A percentile compares a stretch with the other conserved stretches of the same genome.
Conservation (phyloP, 768 basidiomycete species). For the Lentinula lateritia region DNA sequence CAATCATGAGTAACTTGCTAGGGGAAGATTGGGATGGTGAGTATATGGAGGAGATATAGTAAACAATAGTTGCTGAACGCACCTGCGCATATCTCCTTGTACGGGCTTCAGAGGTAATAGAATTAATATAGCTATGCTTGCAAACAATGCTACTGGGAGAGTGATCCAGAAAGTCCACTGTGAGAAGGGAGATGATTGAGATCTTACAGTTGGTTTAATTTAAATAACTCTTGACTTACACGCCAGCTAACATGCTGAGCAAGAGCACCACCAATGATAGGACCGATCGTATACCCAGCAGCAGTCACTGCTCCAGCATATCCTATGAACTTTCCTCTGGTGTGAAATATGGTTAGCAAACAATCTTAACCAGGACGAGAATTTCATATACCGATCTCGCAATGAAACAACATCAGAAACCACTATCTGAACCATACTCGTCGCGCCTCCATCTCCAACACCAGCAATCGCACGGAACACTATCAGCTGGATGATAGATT, state of each 20-base stretch:
- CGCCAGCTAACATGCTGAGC: constrained; percentile 60
- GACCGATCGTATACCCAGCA: constrained; percentile 61
- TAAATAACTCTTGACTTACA: constrained; percentile 24
- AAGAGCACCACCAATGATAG: constrained; percentile 61
- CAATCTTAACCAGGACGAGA: background rate
- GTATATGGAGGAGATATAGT: too few species aligned
- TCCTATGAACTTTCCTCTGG: constrained; percentile 72
- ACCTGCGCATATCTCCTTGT: constrained; percentile 51
- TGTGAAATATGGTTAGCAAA: background rate
- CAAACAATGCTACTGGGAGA: constrained; percentile 50
- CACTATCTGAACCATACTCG: constrained; percentile 66
- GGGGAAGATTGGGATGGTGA: background rate
- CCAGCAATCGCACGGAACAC: constrained; percentile 65
- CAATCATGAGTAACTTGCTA: constrained; percentile 65
- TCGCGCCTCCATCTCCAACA: constrained; percentile 65
- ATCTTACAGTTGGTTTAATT: too few species aligned
- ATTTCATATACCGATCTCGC: constrained; percentile 46
- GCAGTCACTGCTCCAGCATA: constrained; percentile 56
- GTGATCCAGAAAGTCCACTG: constrained; percentile 78
- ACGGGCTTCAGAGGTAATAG: constrained; percentile 68
- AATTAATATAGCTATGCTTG: constrained; percentile 54
- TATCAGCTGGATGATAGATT: constrained; percentile 61
- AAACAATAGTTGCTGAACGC: too few species aligned
- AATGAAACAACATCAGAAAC: constrained; percentile 72
- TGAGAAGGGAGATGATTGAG: background rate